Evolutionary conservation across 140 eudicot genomes (phyloP).

Genomic region (Anethum foeniculum): DNA sequence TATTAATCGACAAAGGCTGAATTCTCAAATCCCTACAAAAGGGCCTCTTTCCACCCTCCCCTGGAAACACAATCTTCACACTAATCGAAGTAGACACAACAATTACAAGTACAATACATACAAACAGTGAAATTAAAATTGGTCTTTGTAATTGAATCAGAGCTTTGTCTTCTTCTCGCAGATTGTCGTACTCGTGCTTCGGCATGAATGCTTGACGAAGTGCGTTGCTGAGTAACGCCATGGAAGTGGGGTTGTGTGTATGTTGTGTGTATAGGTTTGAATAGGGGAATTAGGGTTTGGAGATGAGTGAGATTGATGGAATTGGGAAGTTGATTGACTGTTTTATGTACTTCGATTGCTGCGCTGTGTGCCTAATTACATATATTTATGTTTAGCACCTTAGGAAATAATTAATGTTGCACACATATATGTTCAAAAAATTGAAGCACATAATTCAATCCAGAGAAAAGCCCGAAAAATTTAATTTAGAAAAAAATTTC

Average conservation of each 20-base stretch:
- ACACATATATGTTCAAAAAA: too few species aligned
- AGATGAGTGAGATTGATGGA: background rate
- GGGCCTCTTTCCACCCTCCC: constrained; percentile 46
- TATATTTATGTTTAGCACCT: too few species aligned
- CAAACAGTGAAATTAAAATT: constrained; percentile 15
- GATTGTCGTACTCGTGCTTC: constrained; percentile 60
- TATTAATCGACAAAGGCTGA: constrained; percentile 56
- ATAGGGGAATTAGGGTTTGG: constrained; percentile 6
- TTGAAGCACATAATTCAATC: too few species aligned
- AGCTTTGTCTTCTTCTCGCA: constrained; percentile 73
- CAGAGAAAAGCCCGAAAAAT: too few species aligned
- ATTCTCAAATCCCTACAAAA: constrained; percentile 59
- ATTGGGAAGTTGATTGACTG: background rate
- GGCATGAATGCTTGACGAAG: constrained; percentile 93
- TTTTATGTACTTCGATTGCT: background rate
- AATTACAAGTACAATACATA: constrained; percentile 34
- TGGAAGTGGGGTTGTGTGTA: background rate
- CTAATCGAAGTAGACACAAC: constrained; percentile 53
- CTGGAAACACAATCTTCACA: constrained; percentile 63
- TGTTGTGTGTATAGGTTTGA: background rate
- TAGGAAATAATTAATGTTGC: too few species aligned
- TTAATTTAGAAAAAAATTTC: too few species aligned
- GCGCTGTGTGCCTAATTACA: background rate
- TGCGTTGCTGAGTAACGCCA: constrained; percentile 65
- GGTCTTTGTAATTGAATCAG: constrained; percentile 55